These are phyloP conservation scores for Ustilaginoidea virens DNA, from an alignment of 2,329 filamentous ascomycete species.

Conservation along the genomic window DNA sequence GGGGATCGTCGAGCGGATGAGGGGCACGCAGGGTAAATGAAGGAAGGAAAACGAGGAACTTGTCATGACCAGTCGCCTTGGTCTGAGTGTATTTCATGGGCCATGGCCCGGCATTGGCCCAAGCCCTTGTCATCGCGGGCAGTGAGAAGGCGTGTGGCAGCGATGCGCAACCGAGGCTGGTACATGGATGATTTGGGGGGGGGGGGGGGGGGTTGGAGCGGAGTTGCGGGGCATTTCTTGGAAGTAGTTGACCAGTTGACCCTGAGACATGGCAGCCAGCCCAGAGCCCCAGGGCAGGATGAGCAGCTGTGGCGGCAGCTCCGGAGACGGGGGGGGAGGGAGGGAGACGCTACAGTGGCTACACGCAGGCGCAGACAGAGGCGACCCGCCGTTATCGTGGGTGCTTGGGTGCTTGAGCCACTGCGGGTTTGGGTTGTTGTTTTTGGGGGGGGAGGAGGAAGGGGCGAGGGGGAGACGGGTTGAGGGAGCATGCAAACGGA, in stretches of 20 bases:
- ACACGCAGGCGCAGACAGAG: too few relatives aligned
- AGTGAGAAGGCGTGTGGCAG: slow-evolving; percentile 6
- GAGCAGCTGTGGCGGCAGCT: slow-evolving; percentile 5
- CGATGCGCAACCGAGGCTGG: slow-evolving; percentile 9
- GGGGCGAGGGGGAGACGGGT: too few relatives aligned
- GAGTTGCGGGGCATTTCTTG: too few relatives aligned
- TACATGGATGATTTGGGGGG: slow-evolving; percentile 6
- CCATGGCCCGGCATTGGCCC: slow-evolving; percentile 5
- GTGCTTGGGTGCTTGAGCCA: background rate
- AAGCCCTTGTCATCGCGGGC: slow-evolving; percentile 8
- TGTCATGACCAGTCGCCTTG: too few relatives aligned
- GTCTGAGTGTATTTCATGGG: slow-evolving; percentile 8
- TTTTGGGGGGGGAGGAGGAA: background rate
- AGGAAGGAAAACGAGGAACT: slow-evolving; percentile 17
- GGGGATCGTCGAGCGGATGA: slow-evolving; percentile 9
- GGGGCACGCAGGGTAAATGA: slow-evolving; percentile 21
- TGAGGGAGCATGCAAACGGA: too few relatives aligned
- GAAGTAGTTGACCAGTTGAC: too few relatives aligned
- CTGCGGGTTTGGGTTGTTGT: slow-evolving; percentile 1
- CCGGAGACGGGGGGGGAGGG: too few relatives aligned
- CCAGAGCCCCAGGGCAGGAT: slow-evolving; percentile 1
- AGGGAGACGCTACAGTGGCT: too few relatives aligned
- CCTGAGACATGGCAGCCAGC: slow-evolving; percentile 5
- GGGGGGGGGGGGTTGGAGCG: slow-evolving; percentile 6
- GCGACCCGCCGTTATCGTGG: too few relatives aligned